Evolutionary conservation across 768 basidiomycete species (phyloP), one percentile per base, ranked within the genome.

Genomic region (Cyclocybe aegerita): DNA sequence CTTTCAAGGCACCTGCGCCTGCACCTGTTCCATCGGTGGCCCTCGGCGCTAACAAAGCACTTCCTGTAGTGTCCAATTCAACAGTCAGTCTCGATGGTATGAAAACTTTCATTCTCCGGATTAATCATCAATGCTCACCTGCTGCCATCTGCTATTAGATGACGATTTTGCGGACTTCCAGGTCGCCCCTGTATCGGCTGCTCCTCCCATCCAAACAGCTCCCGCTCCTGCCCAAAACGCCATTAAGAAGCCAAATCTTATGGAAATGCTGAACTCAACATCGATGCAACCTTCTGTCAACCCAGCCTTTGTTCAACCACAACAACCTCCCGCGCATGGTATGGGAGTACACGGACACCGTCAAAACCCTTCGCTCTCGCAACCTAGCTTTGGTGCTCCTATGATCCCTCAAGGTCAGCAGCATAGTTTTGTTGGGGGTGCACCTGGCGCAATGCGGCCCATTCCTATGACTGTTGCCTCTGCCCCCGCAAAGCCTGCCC

Each of bases 161-260:
- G 91, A 93, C 55, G 91, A 93, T 43, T 93, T 93, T 57, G 84
- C 81, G 44, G 91, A 93, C 65, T 93, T 93, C 73, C 86, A 90
- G 65, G 83, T 81, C 14, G 88, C 86, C 2, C 88, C 87, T 12
- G 65, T 73, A 4, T 72, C 74, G 16, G 53, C 76, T 14, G 74
- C 78, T n/a, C 76, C 79, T 32, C 60, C 72, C n/a, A 7, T 37
- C 0, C 60, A 64, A 39, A 48, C 41, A 8, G 55, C 69, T 16
- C 54, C 65, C 7, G 62, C 65, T 5, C 65, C 69, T 9, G 62
- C 67, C 9, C 32, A 40, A 4, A 43, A 39, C 1, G 39, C 51
- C 16, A 31, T 43, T 14, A 56, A 46, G 39, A 59, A 71, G 50
- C 64, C 74, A 17, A 75, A 76, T 56, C 62, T 85, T 52, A 75